Evolutionary conservation across 306 rosid species (phyloP), one percentile per base, ranked within the genome.

Genomic region (Fragaria vesca): DNA sequence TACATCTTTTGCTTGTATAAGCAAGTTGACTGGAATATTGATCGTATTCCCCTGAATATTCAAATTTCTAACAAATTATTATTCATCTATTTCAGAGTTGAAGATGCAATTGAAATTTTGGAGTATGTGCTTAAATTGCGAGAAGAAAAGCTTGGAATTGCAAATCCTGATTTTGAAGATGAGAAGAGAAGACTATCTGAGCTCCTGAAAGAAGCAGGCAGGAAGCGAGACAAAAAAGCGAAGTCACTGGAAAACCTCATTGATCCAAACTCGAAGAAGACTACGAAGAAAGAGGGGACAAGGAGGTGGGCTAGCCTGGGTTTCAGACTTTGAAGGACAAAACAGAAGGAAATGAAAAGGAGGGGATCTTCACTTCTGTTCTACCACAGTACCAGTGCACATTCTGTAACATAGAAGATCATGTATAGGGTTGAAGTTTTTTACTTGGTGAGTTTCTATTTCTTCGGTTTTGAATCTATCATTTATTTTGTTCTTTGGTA

Each of bases 191-290:
- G 98, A 75, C 78, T 93, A 28, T 90, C 90, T 2, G 98, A 91
- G 86, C 95, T 93, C 24, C 93, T 96, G 89, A 96, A 96, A 83
- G 99, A 96, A 85, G 97, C 99, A 54, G 99, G 99, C 6, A 91
- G 92, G 86, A 96, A 93, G 51, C 86, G 98, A 54, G 97, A 96
- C 87, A 83, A 90, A 73, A 93, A 96, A 81, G 96, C 99, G 0
- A 96, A 96, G 73, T 96, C 99, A 66, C 88, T 96, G 75, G 97
- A 96, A 86, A 96, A 91, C 78, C 98, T 96, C 48, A 96, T 96
- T 24, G 99, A 96, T 79, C 96, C 96, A 4, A 90, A 52, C 86
- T 88, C 99, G 3, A 96, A 89, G 91, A 93, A 92, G 88, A 92
- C 96, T 3, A 66, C 71, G 8, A 96, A 90, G 96, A 96, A 96